Conservation (phyloP, 495 filamentous ascomycete genomes). For the Echria macrotheca region DNA sequence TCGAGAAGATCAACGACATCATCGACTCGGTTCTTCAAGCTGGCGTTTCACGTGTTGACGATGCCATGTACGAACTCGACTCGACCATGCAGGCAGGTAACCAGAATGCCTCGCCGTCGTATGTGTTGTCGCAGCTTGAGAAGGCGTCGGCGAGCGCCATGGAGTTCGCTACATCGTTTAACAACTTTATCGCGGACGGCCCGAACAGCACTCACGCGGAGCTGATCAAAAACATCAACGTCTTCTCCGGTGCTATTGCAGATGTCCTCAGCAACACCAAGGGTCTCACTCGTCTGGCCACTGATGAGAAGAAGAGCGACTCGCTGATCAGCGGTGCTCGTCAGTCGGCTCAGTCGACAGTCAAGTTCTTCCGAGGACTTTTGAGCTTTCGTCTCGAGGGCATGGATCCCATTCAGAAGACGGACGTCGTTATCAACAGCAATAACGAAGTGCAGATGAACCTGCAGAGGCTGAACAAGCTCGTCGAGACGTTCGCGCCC, state of each 20-base stretch:
- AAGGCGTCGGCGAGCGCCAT: slow-evolving; percentile 92
- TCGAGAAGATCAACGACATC: slow-evolving; percentile 93
- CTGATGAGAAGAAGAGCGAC: slow-evolving; percentile 90
- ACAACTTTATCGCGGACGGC: slow-evolving; percentile 94
- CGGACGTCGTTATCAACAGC: slow-evolving; percentile 91
- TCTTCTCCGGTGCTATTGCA: slow-evolving; percentile 83
- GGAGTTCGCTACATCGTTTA: slow-evolving; percentile 95
- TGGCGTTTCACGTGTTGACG: slow-evolving; percentile 90
- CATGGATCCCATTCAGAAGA: slow-evolving; percentile 81
- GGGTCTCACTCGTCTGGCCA: slow-evolving; percentile 87
- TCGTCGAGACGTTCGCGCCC: slow-evolving; percentile 84
- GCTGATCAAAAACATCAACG: slow-evolving; percentile 86
- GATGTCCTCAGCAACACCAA: slow-evolving; percentile 96
- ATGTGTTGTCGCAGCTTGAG: slow-evolving; percentile 92
- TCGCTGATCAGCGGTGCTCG: slow-evolving; percentile 74
- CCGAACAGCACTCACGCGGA: slow-evolving; percentile 87
- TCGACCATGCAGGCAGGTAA: slow-evolving; percentile 98
- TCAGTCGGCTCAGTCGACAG: slow-evolving; percentile 78
- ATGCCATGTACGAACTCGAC: slow-evolving; percentile 94
- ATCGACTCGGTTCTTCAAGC: slow-evolving; percentile 95
- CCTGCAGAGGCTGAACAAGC: slow-evolving; percentile 83
- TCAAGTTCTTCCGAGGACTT: slow-evolving; percentile 92
- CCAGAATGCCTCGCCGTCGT: slow-evolving; percentile 93
- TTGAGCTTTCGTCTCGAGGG: slow-evolving; percentile 90
- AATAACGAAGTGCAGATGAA: slow-evolving; percentile 92